phyloP scores from a whole-genome alignment of 2,329 filamentous ascomycete species.

The Tothia fuscella region DNA sequence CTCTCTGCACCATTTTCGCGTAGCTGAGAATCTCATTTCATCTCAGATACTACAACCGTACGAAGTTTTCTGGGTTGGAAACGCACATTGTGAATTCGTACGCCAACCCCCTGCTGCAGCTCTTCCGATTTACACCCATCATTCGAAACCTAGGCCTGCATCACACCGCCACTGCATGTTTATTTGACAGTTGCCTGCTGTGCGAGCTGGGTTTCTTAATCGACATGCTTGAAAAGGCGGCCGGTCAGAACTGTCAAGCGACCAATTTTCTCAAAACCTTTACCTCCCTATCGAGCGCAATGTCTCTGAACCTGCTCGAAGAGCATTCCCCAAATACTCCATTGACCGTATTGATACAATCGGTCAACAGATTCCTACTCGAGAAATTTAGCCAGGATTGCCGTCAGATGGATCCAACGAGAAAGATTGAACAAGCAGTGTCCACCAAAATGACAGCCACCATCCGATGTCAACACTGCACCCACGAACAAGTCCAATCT shows the following conservation, averaged over 20 bases:
- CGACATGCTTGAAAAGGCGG: constrained; percentile 95
- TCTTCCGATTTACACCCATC: constrained; percentile 81
- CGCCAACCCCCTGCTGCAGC: constrained; percentile 80
- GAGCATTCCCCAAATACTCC: constrained; percentile 64
- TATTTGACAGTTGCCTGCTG: constrained; percentile 71
- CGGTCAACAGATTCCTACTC: constrained; percentile 72
- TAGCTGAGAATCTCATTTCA: background rate
- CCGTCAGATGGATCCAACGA: constrained; percentile 12
- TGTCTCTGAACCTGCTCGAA: constrained; percentile 64
- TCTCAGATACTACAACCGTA: constrained; percentile 82
- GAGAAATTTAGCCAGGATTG: constrained; percentile 68
- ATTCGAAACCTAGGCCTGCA: constrained; percentile 79
- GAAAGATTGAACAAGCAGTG: constrained; percentile 34
- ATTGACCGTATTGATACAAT: constrained; percentile 72
- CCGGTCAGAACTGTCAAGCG: constrained; percentile 87
- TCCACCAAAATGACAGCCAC: constrained; percentile 58
- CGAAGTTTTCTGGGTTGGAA: constrained; percentile 79
- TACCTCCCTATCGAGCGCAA: constrained; percentile 66
- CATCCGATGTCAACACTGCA: constrained; percentile 78
- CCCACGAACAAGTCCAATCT: constrained; percentile 70
- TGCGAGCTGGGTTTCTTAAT: constrained; percentile 94
- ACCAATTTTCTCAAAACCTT: constrained; percentile 89
- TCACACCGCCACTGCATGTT: constrained; percentile 76
- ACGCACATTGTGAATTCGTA: constrained; percentile 97
- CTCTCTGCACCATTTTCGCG: constrained; percentile 5